Evolutionary conservation across 176 grass and related monocot genomes (phyloP), one percentile per base, ranked within the genome.

Genomic region (Alopecurus myosuroides): DNA sequence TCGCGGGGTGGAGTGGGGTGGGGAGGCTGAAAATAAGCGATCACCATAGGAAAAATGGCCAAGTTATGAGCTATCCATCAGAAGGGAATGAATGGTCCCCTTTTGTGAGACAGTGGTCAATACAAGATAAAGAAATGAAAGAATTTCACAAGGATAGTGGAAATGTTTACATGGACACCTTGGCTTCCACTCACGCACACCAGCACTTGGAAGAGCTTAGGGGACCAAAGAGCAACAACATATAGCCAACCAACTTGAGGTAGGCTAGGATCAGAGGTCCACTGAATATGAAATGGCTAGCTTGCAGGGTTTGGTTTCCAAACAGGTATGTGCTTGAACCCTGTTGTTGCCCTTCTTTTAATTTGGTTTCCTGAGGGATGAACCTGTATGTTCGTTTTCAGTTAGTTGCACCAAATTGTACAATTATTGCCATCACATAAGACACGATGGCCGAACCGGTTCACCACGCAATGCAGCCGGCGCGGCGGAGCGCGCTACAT

Each of bases 271-370:
- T 75, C 69, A 50, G 30, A 61, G 22, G 31, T 66, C 28, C 34
- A 33, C 68, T 10, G n/a, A 75, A 60, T 81, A 18, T 26, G 50
- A 83, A 90, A 97, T 94, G 94, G 94, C 91, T 76, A 85, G 86
- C 72, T 34, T 94, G 57, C 86, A 86, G 70, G 84, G 63, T 48
- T 72, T 85, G 81, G 78, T 93, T 69, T 88, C 89, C 58, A 92
- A 93, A 78, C 94, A 91, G 78, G 91, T 94, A 69, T 45, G 67
- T 68, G 5, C 77, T 63, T 50, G 29, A 76, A 23, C 42, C 34
- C 15, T 53, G 45, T 71, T 70, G 18, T 77, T 17, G 25, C 7
- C 20, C 7, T 65, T 70, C 34, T 81, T 26, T 39, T 26, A 75
- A 82, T 77, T 75, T 77, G 42, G 30, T 63, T 84, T 3, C 36